These are phyloP conservation scores for Naumovozyma baii DNA, from an alignment of 805 yeast species.

Conservation along the genomic window DNA sequence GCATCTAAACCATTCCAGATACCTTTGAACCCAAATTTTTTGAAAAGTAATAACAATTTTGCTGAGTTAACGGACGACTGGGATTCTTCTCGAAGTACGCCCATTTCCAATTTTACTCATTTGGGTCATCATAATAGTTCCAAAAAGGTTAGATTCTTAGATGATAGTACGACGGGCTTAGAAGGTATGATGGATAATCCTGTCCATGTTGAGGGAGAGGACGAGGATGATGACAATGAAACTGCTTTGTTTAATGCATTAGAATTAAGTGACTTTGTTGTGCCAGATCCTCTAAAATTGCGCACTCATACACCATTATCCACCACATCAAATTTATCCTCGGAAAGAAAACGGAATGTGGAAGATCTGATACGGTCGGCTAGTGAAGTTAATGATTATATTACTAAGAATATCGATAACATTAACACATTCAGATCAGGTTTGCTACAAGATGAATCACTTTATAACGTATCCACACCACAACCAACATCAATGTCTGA, in stretches of 20 bases:
- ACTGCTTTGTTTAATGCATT: neutral
- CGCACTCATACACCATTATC: too few species aligned
- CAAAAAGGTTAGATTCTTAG: neutral
- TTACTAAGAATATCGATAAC: conserved; percentile 19
- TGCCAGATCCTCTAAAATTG: conserved; percentile 1
- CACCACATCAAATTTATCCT: neutral
- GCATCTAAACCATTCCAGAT: conserved; percentile 1
- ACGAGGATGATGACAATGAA: neutral
- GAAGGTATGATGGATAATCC: neutral
- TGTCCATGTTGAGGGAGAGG: neutral
- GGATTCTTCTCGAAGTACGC: conserved; percentile 8
- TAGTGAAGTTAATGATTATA: conserved; percentile 18
- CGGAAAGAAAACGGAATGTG: conserved; percentile 9
- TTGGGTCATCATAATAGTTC: neutral
- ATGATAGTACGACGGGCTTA: neutral
- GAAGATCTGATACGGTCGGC: conserved; percentile 27
- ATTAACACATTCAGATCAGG: conserved; percentile 19
- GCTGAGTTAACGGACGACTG: conserved; percentile 7
- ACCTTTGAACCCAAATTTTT: conserved; percentile 8
- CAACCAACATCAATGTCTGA: neutral
- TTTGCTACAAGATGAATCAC: conserved; percentile 1
- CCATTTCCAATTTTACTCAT: neutral
- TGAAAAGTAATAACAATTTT: conserved; percentile 5
- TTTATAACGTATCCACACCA: neutral
- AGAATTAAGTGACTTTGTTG: conserved; percentile 1